A percentile compares a stretch with the other conserved stretches of the same genome.
Evolutionary conservation across 2,329 filamentous ascomycete genomes (phyloP).

Genomic region (Xylariaceae sp.): DNA sequence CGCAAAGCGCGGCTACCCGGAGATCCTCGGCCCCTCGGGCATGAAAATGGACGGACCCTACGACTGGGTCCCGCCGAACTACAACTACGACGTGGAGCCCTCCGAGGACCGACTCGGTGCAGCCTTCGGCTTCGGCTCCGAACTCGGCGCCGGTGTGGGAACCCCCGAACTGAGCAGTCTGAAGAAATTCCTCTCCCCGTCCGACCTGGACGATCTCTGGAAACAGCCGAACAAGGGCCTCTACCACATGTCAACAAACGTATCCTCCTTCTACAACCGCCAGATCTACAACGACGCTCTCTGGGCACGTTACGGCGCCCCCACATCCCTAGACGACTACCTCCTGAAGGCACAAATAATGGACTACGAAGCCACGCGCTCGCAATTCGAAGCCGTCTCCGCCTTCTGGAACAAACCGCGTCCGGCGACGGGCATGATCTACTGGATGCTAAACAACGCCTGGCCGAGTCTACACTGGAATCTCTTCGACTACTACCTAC

Average conservation of each 20-base stretch:
- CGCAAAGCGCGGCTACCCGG: slow-evolving; percentile 48
- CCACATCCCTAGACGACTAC: slow-evolving; percentile 51
- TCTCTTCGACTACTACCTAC: slow-evolving; percentile 58
- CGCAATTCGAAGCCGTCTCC: slow-evolving; percentile 54
- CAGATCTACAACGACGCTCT: slow-evolving; percentile 54
- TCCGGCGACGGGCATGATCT: slow-evolving; percentile 56
- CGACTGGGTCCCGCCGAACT: slow-evolving; percentile 61
- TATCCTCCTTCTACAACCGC: slow-evolving; percentile 51
- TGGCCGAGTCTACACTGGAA: slow-evolving; percentile 64
- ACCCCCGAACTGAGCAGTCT: slow-evolving; percentile 54
- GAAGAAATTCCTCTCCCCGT: slow-evolving; percentile 45
- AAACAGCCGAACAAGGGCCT: slow-evolving; percentile 45
- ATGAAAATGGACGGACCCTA: slow-evolving; percentile 65
- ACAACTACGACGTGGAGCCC: slow-evolving; percentile 51
- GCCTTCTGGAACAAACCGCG: slow-evolving; percentile 45
- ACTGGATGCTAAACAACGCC: slow-evolving; percentile 64
- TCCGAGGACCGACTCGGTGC: slow-evolving; percentile 43
- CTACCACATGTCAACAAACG: slow-evolving; percentile 56
- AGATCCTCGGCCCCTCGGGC: slow-evolving; percentile 48
- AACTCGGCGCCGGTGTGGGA: slow-evolving; percentile 57
- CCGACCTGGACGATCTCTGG: slow-evolving; percentile 54
- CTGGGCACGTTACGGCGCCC: slow-evolving; percentile 47
- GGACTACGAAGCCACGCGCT: slow-evolving; percentile 59
- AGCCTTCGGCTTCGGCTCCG: slow-evolving; percentile 59
- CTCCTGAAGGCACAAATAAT: slow-evolving; percentile 54